These are phyloP conservation scores for Euphorbia corollata DNA, from an alignment of 441 rosid genomes.

Conservation along the genomic window DNA sequence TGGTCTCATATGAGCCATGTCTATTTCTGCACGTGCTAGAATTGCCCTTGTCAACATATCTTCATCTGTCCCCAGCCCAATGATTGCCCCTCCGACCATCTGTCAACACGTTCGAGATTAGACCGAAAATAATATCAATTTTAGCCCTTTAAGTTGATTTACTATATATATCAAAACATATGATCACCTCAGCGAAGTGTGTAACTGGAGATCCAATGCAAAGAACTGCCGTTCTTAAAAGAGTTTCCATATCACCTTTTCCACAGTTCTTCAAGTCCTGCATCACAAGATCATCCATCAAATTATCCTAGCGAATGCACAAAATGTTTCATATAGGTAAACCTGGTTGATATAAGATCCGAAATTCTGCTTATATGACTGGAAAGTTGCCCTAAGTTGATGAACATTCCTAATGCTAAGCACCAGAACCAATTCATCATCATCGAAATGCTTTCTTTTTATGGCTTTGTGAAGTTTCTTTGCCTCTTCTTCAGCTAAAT, in stretches of 20 bases:
- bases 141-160: no score
- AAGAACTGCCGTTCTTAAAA: conserved; percentile 37
- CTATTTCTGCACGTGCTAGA: conserved; percentile 67
- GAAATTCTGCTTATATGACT: no score
- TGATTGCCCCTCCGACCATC: conserved; percentile 49
- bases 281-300: no score
- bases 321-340: no score
- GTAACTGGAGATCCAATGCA: conserved; percentile 66
- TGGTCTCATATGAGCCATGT: conserved; percentile 55
- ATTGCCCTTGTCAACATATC: conserved; percentile 69
- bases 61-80: conserved; percentile 81
- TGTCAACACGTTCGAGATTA: conserved; percentile 12
- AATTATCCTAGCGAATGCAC: no score
- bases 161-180: no score
- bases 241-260: conserved; percentile 45
- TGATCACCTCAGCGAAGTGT: conserved; percentile 73
- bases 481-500: conserved; percentile 57
- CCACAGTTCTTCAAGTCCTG: conserved; percentile 31
- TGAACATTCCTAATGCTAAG: conserved; percentile 59
- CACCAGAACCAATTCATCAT: conserved; percentile 51
- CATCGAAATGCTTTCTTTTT: conserved; percentile 44
- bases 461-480: conserved; percentile 54
- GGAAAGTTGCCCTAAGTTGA: conserved; percentile 37
- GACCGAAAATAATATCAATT: no score
- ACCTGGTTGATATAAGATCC: no score